A percentile compares a stretch with the other conserved stretches of the same genome.
phyloP scores from a whole-genome alignment of 164 flowering plant genomes.

The Stephania yunnanensis region DNA sequence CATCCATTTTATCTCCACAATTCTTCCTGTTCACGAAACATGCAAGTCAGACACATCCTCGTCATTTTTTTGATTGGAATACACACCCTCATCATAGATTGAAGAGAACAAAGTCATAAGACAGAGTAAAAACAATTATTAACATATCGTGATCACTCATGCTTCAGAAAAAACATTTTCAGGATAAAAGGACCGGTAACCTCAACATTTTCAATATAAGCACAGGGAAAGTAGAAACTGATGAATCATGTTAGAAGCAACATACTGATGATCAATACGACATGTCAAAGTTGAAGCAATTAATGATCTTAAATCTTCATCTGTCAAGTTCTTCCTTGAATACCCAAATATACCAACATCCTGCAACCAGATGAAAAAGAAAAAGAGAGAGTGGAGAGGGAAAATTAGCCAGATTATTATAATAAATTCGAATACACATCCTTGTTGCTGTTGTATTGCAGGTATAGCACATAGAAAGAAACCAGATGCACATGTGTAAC shows the following conservation, averaged over 20 bases:
- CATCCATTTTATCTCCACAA: slow-evolving; percentile 51
- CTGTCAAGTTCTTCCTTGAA: slow-evolving; percentile 52
- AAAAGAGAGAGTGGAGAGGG: not conserved
- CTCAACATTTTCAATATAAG: not conserved
- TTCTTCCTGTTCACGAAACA: slow-evolving; percentile 28
- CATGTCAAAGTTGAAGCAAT: slow-evolving; percentile 54
- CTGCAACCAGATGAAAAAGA: slow-evolving; percentile 28
- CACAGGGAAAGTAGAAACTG: not conserved
- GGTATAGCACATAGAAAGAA: not conserved
- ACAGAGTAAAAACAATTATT: not conserved
- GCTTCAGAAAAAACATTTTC: not conserved
- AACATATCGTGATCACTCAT: not conserved
- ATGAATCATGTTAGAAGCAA: slow-evolving; percentile 2
- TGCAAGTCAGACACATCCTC: too few species aligned
- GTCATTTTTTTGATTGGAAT: too few species aligned
- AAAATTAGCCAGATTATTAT: not conserved
- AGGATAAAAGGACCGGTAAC: not conserved
- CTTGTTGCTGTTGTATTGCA: not conserved
- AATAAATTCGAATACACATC: too few species aligned
- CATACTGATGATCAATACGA: slow-evolving; percentile 65
- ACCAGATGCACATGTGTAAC: not conserved
- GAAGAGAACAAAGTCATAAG: too few species aligned
- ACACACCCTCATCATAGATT: too few species aligned
- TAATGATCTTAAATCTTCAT: slow-evolving; percentile 49
- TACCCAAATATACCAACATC: slow-evolving; percentile 47